Conservation (phyloP, 306 rosid genomes). For the Trifolium subterraneum region DNA sequence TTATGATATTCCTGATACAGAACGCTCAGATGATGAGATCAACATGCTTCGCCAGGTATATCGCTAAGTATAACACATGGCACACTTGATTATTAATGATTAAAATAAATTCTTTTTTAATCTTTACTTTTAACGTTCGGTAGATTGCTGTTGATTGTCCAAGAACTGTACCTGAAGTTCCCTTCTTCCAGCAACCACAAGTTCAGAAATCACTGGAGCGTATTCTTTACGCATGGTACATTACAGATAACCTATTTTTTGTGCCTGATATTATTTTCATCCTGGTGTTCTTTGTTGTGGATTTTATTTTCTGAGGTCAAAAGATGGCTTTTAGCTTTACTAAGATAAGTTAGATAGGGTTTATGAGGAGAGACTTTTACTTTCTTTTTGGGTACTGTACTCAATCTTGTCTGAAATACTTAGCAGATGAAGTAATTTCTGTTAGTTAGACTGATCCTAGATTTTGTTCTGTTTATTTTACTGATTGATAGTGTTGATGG, state of each 20-base stretch:
- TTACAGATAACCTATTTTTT: slow-evolving; percentile 23
- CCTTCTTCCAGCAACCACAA: slow-evolving; percentile 83
- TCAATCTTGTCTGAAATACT: slow-evolving; percentile 28
- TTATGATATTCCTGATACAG: slow-evolving; percentile 86
- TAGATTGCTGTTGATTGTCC: slow-evolving; percentile 96
- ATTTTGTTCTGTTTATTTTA: background rate
- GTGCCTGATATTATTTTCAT: slow-evolving; percentile 20
- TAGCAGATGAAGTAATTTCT: slow-evolving; percentile 13
- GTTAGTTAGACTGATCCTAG: slow-evolving; percentile 7
- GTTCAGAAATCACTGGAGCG: slow-evolving; percentile 96
- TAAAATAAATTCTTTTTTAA: slow-evolving; percentile 35
- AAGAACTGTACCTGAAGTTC: slow-evolving; percentile 92
- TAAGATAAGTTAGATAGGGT: slow-evolving; percentile 14
- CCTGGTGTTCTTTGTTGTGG: slow-evolving; percentile 22
- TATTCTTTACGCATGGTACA: slow-evolving; percentile 85
- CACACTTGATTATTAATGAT: slow-evolving; percentile 23
- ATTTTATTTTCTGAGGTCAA: slow-evolving; percentile 7
- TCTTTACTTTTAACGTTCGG: slow-evolving; percentile 17
- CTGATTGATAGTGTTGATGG: slow-evolving; percentile 27
- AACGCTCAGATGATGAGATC: slow-evolving; percentile 94
- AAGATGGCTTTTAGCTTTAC: background rate
- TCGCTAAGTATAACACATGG: slow-evolving; percentile 26
- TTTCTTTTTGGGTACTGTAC: slow-evolving; percentile 9
- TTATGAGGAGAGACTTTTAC: background rate
- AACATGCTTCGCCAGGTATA: slow-evolving; percentile 98